Conservation (phyloP, 441 rosid species). For the Pelargonium citronellum region DNA sequence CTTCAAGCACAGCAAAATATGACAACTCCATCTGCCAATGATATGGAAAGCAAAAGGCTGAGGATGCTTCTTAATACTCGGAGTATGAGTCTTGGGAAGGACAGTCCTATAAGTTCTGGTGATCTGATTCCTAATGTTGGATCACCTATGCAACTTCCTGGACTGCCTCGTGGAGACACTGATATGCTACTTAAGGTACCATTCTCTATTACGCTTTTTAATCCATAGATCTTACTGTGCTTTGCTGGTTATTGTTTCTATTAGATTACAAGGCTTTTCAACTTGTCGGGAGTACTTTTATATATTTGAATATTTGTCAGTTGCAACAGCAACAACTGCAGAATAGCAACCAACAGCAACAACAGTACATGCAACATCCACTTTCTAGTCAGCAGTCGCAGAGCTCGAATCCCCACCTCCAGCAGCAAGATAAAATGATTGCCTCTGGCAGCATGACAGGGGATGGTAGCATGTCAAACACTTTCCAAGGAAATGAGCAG, state of each 20-base stretch:
- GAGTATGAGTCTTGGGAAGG: slow-evolving; percentile 56
- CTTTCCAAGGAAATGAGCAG: slow-evolving; percentile 79
- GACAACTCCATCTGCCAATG: slow-evolving; percentile 59
- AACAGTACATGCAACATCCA: slow-evolving; percentile 46
- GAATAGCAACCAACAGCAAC: slow-evolving; percentile 44
- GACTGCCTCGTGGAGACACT: slow-evolving; percentile 48
- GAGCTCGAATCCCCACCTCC: slow-evolving; percentile 51
- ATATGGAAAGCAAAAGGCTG: slow-evolving; percentile 59
- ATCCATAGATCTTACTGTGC: neutral
- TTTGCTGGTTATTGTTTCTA: neutral
- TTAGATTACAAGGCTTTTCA: neutral
- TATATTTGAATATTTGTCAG: slow-evolving; percentile 56
- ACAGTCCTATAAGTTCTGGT: slow-evolving; percentile 50
- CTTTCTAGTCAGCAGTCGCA: slow-evolving; percentile 67
- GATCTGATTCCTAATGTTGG: slow-evolving; percentile 55
- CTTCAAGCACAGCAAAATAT: slow-evolving; percentile 68
- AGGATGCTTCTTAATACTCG: slow-evolving; percentile 60
- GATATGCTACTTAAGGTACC: slow-evolving; percentile 57
- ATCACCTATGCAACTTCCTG: slow-evolving; percentile 50
- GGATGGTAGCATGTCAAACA: slow-evolving; percentile 71
- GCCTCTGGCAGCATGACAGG: slow-evolving; percentile 47
- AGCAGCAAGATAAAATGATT: slow-evolving; percentile 64
- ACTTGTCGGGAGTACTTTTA: slow-evolving; percentile 15
- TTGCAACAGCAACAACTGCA: slow-evolving; percentile 47
- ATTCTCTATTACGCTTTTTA: slow-evolving; percentile 9